phyloP scores from a whole-genome alignment of 495 filamentous ascomycete genomes.

The Penicillium chermesinum region DNA sequence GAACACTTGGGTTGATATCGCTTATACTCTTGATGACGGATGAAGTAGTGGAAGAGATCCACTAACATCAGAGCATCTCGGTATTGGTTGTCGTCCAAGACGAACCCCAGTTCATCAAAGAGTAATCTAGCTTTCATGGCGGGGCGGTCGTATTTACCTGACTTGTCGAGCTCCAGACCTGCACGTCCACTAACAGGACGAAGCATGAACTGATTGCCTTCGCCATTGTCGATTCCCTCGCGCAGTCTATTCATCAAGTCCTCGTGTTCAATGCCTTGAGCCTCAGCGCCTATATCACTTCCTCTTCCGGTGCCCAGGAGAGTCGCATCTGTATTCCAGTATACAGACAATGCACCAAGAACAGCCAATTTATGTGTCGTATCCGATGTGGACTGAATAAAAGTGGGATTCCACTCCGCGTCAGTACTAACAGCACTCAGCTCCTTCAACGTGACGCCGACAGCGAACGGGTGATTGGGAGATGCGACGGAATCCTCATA shows the following conservation, averaged over 20 bases:
- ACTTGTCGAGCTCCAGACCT: slow-evolving; percentile 89
- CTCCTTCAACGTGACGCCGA: slow-evolving; percentile 86
- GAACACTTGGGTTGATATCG: slow-evolving; percentile 80
- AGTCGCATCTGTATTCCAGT: slow-evolving; percentile 93
- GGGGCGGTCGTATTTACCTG: slow-evolving; percentile 69
- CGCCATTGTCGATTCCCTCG: slow-evolving; percentile 66
- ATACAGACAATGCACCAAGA: slow-evolving; percentile 80
- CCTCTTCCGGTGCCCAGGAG: slow-evolving; percentile 72
- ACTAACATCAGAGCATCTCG: slow-evolving; percentile 96
- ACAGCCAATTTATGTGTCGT: slow-evolving; percentile 90
- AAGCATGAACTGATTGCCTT: slow-evolving; percentile 86
- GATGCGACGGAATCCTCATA: slow-evolving; percentile 98
- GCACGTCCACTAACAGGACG: slow-evolving; percentile 91
- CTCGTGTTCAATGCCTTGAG: slow-evolving; percentile 60
- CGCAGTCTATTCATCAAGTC: slow-evolving; percentile 71
- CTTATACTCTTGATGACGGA: slow-evolving; percentile 95
- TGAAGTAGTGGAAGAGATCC: slow-evolving; percentile 96
- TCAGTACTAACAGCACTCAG: slow-evolving; percentile 96
- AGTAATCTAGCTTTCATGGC: slow-evolving; percentile 86
- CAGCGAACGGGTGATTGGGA: slow-evolving; percentile 88
- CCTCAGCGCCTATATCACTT: slow-evolving; percentile 54
- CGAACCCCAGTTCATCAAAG: slow-evolving; percentile 93
- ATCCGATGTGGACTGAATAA: slow-evolving; percentile 76
- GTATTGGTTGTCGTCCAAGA: slow-evolving; percentile 94
- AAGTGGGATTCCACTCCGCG: slow-evolving; percentile 86